Conservation (phyloP, 2,329 filamentous ascomycete genomes). For the Epichloe coenophiala region DNA sequence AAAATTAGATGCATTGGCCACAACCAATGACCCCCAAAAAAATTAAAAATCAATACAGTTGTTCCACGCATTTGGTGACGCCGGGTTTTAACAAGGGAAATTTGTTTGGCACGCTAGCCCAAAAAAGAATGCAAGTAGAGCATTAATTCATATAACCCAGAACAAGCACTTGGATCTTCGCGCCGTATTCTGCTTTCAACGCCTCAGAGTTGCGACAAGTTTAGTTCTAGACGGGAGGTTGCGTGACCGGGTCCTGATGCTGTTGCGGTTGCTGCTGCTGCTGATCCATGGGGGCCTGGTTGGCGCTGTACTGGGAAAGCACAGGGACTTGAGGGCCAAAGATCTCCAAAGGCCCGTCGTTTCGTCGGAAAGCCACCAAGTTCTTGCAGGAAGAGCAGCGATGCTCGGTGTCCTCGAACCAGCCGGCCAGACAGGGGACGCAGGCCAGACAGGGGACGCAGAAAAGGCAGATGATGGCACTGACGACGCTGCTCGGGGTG, state of each 20-base stretch:
- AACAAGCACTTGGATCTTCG: not conserved
- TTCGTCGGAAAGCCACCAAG: conserved; percentile 13
- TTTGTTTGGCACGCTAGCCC: not conserved
- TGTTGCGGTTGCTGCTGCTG: not conserved
- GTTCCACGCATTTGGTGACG: too few relatives aligned
- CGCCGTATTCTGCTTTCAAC: too few relatives aligned
- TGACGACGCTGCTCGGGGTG: conserved; percentile 11
- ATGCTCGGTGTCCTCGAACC: conserved; percentile 19
- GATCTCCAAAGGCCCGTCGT: conserved; percentile 11
- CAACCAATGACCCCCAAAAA: too few relatives aligned
- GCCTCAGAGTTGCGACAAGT: not conserved
- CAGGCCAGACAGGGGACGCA: conserved; percentile 15
- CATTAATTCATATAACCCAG: not conserved
- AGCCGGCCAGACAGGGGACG: conserved; percentile 5
- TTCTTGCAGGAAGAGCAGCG: conserved; percentile 17
- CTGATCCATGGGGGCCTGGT: conserved; percentile 5
- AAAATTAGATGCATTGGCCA: too few relatives aligned
- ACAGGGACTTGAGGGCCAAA: conserved; percentile 9
- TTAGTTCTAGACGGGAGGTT: not conserved
- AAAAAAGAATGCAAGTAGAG: not conserved
- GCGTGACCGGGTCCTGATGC: not conserved
- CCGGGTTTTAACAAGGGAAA: too few relatives aligned
- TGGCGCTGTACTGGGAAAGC: conserved; percentile 8
- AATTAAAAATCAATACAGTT: too few relatives aligned
- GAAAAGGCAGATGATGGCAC: conserved; percentile 17